These are phyloP conservation scores for Penicillium angulare DNA, from an alignment of 495 filamentous ascomycete species.

Conservation along the genomic window DNA sequence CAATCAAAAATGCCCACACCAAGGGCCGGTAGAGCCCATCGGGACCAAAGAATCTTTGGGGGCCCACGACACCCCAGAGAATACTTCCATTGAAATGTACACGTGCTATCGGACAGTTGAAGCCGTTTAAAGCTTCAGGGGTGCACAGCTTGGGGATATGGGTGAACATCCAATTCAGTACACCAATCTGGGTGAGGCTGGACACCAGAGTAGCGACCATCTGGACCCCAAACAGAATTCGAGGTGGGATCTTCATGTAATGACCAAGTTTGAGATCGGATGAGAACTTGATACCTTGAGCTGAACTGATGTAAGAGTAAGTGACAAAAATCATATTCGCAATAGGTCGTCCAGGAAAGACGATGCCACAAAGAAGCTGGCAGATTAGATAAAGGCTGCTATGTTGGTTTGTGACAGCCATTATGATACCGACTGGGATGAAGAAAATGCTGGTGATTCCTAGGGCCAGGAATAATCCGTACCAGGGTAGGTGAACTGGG, in stretches of 20 bases:
- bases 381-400: conserved; percentile 73
- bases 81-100: conserved; percentile 90
- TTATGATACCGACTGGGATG: conserved; percentile 83
- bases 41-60: conserved; percentile 67
- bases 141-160: conserved; percentile 78
- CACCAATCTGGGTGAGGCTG: conserved; percentile 74
- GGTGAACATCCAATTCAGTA: conserved; percentile 86
- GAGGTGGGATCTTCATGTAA: conserved; percentile 91
- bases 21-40: conserved; percentile 59
- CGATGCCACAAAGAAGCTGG: conserved; percentile 72
- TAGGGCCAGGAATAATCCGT: conserved; percentile 73
- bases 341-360: conserved; percentile 79
- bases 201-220: conserved; percentile 77
- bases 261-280: conserved; percentile 69
- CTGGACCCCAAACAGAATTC: conserved; percentile 71
- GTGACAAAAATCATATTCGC: conserved; percentile 91
- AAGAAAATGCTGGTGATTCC: conserved; percentile 65
- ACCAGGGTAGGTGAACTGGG: conserved; percentile 79
- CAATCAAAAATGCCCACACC: conserved; percentile 72
- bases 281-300: conserved; percentile 51
- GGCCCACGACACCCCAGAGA: conserved; percentile 85
- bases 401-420: conserved; percentile 85
- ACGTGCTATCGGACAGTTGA: conserved; percentile 81
- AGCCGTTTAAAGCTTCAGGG: conserved; percentile 73
- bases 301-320: conserved; percentile 62